Evolutionary conservation across 78 protist species (phyloP).

Genomic region (Carpediemonas membranifera): DNA sequence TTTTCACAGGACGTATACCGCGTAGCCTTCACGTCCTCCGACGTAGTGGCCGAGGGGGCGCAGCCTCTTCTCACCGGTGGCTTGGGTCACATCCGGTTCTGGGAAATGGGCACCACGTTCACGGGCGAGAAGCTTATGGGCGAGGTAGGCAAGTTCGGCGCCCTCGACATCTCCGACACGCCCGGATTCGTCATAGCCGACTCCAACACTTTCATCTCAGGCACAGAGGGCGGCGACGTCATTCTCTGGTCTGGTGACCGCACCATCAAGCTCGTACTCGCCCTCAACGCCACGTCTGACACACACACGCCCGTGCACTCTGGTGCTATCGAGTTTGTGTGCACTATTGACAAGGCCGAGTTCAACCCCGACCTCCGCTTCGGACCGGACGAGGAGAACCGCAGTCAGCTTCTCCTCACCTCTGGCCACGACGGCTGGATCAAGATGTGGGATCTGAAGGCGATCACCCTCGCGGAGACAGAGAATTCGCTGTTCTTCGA

Average conservation of each 20-base stretch:
- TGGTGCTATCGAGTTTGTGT: no score
- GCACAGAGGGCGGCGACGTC: background rate
- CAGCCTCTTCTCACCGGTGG: background rate
- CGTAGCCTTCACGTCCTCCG: background rate
- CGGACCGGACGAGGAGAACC: no score
- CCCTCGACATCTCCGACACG: background rate
- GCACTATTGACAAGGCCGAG: no score
- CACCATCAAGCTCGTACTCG: no score
- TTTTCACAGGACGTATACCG: background rate
- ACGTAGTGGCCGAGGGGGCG: no score
- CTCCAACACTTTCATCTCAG: slow-evolving; percentile 1
- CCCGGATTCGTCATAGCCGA: background rate
- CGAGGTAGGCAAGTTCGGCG: slow-evolving; percentile 5
- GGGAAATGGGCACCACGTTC: slow-evolving; percentile 11
- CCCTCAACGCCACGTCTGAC: no score
- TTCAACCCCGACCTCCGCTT: no score
- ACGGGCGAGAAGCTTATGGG: slow-evolving; percentile 6
- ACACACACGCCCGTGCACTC: no score
- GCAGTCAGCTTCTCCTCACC: no score
- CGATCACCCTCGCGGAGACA: background rate
- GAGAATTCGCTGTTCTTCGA: background rate
- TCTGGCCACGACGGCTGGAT: background rate
- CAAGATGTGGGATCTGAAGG: background rate
- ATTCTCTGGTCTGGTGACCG: slow-evolving; percentile 4
- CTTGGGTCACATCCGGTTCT: slow-evolving; percentile 3